Percentiles rank a stretch among this genome's conserved stretches.
phyloP scores from a whole-genome alignment of 1,284 basidiomycete species.

The Cerrena zonata region DNA sequence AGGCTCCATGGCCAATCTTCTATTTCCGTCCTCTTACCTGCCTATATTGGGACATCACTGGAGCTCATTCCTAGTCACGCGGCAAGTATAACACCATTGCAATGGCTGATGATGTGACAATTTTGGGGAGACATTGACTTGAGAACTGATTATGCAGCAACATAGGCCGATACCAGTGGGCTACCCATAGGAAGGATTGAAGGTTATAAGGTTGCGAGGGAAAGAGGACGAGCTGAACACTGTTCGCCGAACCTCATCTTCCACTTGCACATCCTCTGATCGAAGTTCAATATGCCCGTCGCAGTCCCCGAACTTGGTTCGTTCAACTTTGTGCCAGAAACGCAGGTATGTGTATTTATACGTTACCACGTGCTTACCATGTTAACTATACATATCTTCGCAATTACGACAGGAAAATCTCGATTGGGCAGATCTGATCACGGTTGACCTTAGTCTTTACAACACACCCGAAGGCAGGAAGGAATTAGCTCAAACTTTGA shows the following conservation, averaged over 20 bases:
- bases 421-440: slow-evolving; percentile 48
- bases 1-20: background rate
- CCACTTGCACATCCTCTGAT: too few relatives aligned
- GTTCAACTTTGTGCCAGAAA: slow-evolving; percentile 44
- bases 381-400: background rate
- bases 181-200: too few relatives aligned
- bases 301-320: slow-evolving; percentile 35
- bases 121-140: background rate
- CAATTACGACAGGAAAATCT: slow-evolving; percentile 32
- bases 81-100: slow-evolving; percentile 3
- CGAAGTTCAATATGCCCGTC: slow-evolving; percentile 28
- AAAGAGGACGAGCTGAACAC: background rate
- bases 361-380: background rate
- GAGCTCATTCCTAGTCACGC: background rate
- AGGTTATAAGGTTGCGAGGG: too few relatives aligned
- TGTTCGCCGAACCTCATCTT: too few relatives aligned
- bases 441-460: slow-evolving; percentile 42
- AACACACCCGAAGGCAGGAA: slow-evolving; percentile 40
- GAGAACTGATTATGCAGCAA: background rate
- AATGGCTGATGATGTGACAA: background rate
- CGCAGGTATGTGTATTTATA: slow-evolving; percentile 32
- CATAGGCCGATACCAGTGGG: too few relatives aligned
- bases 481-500: slow-evolving; percentile 36
- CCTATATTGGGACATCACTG: background rate
- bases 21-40: background rate